phyloP scores from a whole-genome alignment of 2,329 filamentous ascomycete genomes.

The Phaeosphaeria sp. region DNA sequence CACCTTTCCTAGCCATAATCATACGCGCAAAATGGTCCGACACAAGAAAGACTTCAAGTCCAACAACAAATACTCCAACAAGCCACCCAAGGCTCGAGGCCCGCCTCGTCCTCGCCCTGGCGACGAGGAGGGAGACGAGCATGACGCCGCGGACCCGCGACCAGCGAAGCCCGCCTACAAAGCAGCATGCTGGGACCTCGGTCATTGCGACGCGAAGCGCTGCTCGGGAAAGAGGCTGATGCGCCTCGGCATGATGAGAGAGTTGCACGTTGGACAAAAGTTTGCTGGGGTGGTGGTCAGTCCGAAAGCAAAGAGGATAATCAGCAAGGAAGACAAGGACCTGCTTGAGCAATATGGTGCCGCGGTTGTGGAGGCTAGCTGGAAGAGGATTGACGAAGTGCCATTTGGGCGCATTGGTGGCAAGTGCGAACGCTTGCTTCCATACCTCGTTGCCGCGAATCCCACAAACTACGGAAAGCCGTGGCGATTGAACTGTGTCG shows the following conservation, averaged over 20 bases:
- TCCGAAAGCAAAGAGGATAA: slow-evolving; percentile 85
- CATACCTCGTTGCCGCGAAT: slow-evolving; percentile 96
- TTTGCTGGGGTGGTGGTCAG: slow-evolving; percentile 92
- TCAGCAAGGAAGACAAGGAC: slow-evolving; percentile 83
- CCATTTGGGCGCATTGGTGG: slow-evolving; percentile 92
- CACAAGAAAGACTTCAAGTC: slow-evolving; percentile 89
- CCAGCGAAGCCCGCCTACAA: slow-evolving; percentile 71
- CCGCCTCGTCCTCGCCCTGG: slow-evolving; percentile 53
- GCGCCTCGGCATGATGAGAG: slow-evolving; percentile 89
- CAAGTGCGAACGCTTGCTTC: slow-evolving; percentile 82
- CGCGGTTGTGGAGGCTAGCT: slow-evolving; percentile 96
- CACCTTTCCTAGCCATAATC: not conserved
- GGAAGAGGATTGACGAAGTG: slow-evolving; percentile 90
- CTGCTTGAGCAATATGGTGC: slow-evolving; percentile 88
- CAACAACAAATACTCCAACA: slow-evolving; percentile 72
- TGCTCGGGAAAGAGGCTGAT: slow-evolving; percentile 97
- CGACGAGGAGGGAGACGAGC: slow-evolving; percentile 29
- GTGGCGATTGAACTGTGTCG: slow-evolving; percentile 93
- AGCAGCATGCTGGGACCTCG: slow-evolving; percentile 96
- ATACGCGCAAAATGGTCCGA: slow-evolving; percentile 72
- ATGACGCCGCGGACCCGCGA: slow-evolving; percentile 34
- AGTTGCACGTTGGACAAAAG: slow-evolving; percentile 89
- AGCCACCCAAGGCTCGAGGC: slow-evolving; percentile 63
- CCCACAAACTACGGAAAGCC: slow-evolving; percentile 97
- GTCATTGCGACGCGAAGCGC: slow-evolving; percentile 95